A percentile compares a stretch with the other conserved stretches of the same genome.
Conservation (phyloP, 2,329 filamentous ascomycete genomes). For the Hypoxylon rubiginosum region DNA sequence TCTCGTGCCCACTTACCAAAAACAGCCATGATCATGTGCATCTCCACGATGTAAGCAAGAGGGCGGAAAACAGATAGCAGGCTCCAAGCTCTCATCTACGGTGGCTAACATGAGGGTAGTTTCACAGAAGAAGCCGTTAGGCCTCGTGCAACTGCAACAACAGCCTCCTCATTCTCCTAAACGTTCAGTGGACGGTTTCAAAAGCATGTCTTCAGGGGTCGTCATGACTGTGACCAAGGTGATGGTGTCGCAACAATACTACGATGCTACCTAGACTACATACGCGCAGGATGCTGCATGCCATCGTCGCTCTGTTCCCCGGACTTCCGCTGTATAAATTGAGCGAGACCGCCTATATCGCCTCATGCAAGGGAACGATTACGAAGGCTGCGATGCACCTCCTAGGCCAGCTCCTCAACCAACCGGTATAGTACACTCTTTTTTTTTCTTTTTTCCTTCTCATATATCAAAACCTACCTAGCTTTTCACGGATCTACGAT, state of each 20-base stretch:
- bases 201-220: conserved; percentile 7
- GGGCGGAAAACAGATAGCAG: conserved; percentile 1
- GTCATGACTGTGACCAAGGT: not conserved
- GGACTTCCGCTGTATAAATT: conserved; percentile 9
- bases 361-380: conserved; percentile 12
- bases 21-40: conserved; percentile 10
- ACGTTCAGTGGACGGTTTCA: conserved; percentile 7
- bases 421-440: not conserved
- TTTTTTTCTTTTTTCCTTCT: not conserved
- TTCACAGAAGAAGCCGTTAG: not conserved
- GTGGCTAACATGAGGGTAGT: not conserved
- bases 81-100: too few species aligned
- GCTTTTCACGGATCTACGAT: not conserved
- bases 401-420: not conserved
- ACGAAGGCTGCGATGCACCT: conserved; percentile 5
- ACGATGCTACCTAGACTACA: conserved; percentile 3
- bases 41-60: conserved; percentile 21
- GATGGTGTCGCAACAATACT: conserved; percentile 19
- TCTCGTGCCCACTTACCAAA: conserved; percentile 33
- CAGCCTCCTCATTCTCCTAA: not conserved
- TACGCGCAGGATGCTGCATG: conserved; percentile 17
- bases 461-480: too few species aligned
- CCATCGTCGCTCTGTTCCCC: conserved; percentile 5
- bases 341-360: not conserved
- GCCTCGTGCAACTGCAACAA: not conserved